Percentiles rank a stretch among this genome's conserved stretches.
phyloP scores from a whole-genome alignment of 1,284 basidiomycete genomes.

The Cystobasidiaceae sp. region DNA sequence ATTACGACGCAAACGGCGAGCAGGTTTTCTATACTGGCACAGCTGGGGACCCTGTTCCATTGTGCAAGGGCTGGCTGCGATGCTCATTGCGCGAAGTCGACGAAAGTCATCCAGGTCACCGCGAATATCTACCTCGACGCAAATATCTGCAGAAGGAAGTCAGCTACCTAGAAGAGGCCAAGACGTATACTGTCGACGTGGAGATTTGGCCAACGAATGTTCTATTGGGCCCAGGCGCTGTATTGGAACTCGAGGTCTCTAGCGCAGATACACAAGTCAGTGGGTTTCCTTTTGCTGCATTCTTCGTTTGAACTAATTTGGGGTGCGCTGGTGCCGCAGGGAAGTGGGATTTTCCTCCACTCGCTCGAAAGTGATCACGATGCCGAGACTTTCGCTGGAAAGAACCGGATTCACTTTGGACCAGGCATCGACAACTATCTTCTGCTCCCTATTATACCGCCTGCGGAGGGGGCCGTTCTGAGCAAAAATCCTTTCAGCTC shows the following conservation, averaged over 20 bases:
- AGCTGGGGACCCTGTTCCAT: conserved; percentile 44
- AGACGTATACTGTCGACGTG: conserved; percentile 41
- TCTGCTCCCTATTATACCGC: conserved; percentile 30
- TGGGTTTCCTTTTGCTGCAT: not conserved
- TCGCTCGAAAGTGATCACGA: conserved; percentile 26
- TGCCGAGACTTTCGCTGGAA: conserved; percentile 27
- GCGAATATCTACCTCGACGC: conserved; percentile 42
- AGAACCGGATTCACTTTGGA: conserved; percentile 32
- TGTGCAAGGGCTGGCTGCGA: conserved; percentile 46
- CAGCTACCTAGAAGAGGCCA: conserved; percentile 36
- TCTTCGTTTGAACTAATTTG: not conserved
- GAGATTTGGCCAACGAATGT: conserved; percentile 47
- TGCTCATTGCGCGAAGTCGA: conserved; percentile 43
- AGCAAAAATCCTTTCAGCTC: not conserved
- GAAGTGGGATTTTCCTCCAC: conserved; percentile 40
- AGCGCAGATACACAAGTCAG: not conserved
- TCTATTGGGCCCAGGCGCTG: conserved; percentile 40
- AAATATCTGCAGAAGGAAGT: conserved; percentile 43
- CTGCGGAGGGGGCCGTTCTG: not conserved
- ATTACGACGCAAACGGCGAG: conserved; percentile 43
- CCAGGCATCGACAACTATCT: conserved; percentile 30
- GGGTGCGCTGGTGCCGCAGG: conserved; percentile 35
- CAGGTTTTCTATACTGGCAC: conserved; percentile 47
- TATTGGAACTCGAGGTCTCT: conserved; percentile 42
- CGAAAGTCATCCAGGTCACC: conserved; percentile 36